Evolutionary conservation across 192 early-diverging fungal species (phyloP).

Genomic region (Irineochytrium annulatum): DNA sequence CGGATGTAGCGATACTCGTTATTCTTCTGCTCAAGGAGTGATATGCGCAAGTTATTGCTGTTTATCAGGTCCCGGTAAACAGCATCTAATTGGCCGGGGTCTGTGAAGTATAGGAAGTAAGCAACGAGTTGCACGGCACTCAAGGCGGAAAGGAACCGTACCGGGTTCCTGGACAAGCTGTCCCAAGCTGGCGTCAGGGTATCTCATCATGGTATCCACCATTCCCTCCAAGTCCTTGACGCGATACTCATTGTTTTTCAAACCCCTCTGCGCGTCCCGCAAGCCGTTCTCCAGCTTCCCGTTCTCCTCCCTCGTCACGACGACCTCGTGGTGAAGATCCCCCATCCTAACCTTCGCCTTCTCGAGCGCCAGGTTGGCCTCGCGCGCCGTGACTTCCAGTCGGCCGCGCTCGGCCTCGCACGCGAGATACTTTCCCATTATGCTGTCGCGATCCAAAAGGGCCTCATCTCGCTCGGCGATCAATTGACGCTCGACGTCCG

Average conservation of each 20-base stretch:
- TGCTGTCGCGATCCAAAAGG: too few relatives aligned
- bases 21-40: slow-evolving; percentile 45
- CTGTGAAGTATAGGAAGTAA: background rate
- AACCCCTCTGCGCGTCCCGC: background rate
- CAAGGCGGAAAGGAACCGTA: background rate
- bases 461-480: too few relatives aligned
- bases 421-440: background rate
- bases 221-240: slow-evolving; percentile 21
- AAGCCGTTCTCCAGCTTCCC: slow-evolving; percentile 14
- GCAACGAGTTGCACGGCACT: background rate
- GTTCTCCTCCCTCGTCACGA: slow-evolving; percentile 10
- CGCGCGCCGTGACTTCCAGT: background rate
- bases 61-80: slow-evolving; percentile 39
- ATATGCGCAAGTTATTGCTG: slow-evolving; percentile 40
- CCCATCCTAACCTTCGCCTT: slow-evolving; percentile 11
- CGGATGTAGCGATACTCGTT: slow-evolving; percentile 36
- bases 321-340: slow-evolving; percentile 22
- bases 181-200: slow-evolving; percentile 40
- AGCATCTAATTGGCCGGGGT: slow-evolving; percentile 18
- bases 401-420: background rate
- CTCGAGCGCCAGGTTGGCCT: background rate
- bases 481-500: too few relatives aligned
- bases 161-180: slow-evolving; percentile 17
- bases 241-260: slow-evolving; percentile 16
- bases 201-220: slow-evolving; percentile 31